Evolutionary conservation across 257 asterid genomes (phyloP).

Genomic region (Solanum pimpinellifolium): DNA sequence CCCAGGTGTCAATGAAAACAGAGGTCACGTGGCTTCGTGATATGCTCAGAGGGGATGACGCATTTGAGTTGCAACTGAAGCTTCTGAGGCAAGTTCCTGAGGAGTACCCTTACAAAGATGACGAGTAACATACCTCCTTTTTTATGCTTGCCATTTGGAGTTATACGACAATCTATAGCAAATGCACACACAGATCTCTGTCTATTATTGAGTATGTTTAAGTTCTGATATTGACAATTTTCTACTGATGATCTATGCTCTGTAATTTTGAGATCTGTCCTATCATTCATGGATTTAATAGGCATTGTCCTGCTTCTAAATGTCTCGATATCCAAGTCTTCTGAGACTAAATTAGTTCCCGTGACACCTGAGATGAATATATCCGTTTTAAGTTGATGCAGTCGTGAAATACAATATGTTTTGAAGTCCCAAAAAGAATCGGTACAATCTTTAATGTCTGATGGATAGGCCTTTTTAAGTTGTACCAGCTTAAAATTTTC

Average conservation of each 20-base stretch:
- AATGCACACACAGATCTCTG: not conserved
- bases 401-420: not conserved
- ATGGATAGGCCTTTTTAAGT: not conserved
- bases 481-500: not conserved
- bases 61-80: slow-evolving; percentile 87
- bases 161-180: not conserved
- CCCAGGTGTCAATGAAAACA: slow-evolving; percentile 92
- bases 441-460: not conserved
- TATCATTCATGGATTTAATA: not conserved
- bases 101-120: slow-evolving; percentile 98
- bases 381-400: not conserved
- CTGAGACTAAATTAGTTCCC: not conserved
- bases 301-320: not conserved
- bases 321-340: not conserved
- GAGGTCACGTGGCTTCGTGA: slow-evolving; percentile 94
- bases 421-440: not conserved
- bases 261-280: not conserved
- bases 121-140: slow-evolving; percentile 35
- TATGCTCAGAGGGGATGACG: slow-evolving; percentile 96
- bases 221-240: not conserved
- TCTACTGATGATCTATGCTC: not conserved
- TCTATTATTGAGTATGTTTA: not conserved
- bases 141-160: not conserved
- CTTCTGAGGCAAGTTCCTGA: slow-evolving; percentile 92
- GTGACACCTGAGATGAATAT: not conserved